Conservation (phyloP, 352 stramenopile species). For the Pythium graminicola region DNA sequence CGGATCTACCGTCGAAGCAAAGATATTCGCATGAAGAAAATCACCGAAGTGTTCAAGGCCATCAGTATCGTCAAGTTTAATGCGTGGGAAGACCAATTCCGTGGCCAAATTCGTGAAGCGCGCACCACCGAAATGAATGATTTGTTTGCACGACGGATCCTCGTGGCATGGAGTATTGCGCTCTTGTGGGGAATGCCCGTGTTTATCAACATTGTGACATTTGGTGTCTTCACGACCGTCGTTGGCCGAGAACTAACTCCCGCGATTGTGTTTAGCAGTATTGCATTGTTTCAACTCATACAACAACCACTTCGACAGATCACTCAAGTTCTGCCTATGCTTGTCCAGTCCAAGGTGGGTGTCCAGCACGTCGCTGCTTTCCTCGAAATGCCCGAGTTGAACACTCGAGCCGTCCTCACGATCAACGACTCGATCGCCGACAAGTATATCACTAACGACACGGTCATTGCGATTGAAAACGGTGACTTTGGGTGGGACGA, state of each 20-base stretch:
- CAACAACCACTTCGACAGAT: constrained; percentile 42
- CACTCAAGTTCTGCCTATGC: constrained; percentile 41
- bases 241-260: constrained; percentile 83
- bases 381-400: constrained; percentile 42
- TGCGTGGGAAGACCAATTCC: constrained; percentile 85
- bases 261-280: constrained; percentile 54
- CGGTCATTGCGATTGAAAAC: constrained; percentile 28
- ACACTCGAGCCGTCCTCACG: constrained; percentile 10
- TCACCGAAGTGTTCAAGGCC: constrained; percentile 38
- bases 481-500: constrained; percentile 30
- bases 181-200: constrained; percentile 34
- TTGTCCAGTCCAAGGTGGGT: constrained; percentile 80
- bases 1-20: constrained; percentile 24
- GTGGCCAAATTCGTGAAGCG: constrained; percentile 40
- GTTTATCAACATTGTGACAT: constrained; percentile 43
- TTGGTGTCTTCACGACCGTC: constrained; percentile 35
- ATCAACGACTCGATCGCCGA: constrained; percentile 8
- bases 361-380: constrained; percentile 34
- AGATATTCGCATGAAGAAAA: constrained; percentile 45
- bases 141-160: constrained; percentile 28
- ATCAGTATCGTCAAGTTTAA: constrained; percentile 94
- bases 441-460: constrained; percentile 17
- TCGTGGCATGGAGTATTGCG: constrained; percentile 29
- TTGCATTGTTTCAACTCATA: constrained; percentile 77
- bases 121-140: constrained; percentile 28